Evolutionary conservation across 257 asterid genomes (phyloP), one percentile per base, ranked within the genome.

Genomic region (Fraxinus cuspidata): DNA sequence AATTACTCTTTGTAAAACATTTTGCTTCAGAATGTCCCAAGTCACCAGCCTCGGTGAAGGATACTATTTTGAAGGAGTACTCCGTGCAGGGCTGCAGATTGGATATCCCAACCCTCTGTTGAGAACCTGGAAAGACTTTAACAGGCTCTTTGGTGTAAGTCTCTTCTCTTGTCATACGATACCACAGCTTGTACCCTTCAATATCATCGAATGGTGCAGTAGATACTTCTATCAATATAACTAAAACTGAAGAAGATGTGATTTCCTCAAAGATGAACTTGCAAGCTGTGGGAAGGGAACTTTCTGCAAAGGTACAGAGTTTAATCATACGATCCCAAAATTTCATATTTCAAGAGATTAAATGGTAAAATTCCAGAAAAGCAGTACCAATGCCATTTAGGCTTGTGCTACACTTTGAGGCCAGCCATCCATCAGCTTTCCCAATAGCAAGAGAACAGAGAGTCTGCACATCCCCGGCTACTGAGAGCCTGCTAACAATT

Each of bases 151-250:
- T 72, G 3, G 92, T 73, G 83, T 91, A 90, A 35, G 72, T 80
- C 81, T 91, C 97, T 78, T 91, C 94, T 77, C 94, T 86, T 51
- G 89, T 83, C 82, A 78, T 88, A 81, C 97, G 86, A 80, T 90
- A 91, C 97, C 97, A 93, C 72, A 93, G 94, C 81, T 90, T 93
- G 88, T 90, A 91, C 77, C 97, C 96, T 85, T 91, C 85, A 73
- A 91, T 84, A 67, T 85, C 91, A 58, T 77, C 85, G 16, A 77
- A 68, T 49, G 84, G 73, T 74, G 83, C 70, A 25, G 81, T 76
- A 18, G 93, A 89, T 74, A 91, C 83, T 80, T 89, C 96, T 34
- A 90, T 87, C 84, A 93, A 84, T 29, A 91, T 81, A 80, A 93
- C 83, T 63, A 86, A 88, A 70, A 88, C 93, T 29, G 40, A 35